Percentiles rank a stretch among this genome's conserved stretches.
Conservation (phyloP, 805 yeast genomes). For the Ogataea nonfermentans region DNA sequence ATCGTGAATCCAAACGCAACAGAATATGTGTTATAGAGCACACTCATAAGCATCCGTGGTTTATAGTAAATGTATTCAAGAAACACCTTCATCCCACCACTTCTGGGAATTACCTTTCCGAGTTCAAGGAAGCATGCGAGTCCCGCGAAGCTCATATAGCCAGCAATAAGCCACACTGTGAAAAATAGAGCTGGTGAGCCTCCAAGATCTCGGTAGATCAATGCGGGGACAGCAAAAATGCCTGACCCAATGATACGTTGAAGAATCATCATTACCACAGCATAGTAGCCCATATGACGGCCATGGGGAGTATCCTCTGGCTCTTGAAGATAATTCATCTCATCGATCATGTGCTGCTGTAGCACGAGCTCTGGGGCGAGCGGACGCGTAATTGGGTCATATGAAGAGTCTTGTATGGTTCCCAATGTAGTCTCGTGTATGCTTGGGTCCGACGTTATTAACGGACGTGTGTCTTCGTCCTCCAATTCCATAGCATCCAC, state of each 20-base stretch:
- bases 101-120: slow-evolving; percentile 68
- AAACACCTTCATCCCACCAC: slow-evolving; percentile 76
- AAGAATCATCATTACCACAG: slow-evolving; percentile 62
- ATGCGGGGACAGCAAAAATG: slow-evolving; percentile 69
- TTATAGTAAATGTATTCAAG: slow-evolving; percentile 62
- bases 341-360: slow-evolving; percentile 19
- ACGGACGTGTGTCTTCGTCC: background rate
- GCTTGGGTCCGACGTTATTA: background rate
- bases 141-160: slow-evolving; percentile 63
- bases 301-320: slow-evolving; percentile 67
- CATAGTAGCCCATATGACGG: slow-evolving; percentile 66
- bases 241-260: slow-evolving; percentile 78
- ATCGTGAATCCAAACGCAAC: slow-evolving; percentile 51
- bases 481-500: slow-evolving; percentile 2
- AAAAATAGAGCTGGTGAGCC: slow-evolving; percentile 63
- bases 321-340: slow-evolving; percentile 27
- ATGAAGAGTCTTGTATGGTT: background rate
- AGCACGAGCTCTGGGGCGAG: slow-evolving; percentile 12
- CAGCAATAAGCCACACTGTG: slow-evolving; percentile 61
- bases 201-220: slow-evolving; percentile 65
- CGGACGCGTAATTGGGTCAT: slow-evolving; percentile 1
- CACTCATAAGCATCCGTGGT: slow-evolving; percentile 55
- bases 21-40: slow-evolving; percentile 45
- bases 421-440: background rate
- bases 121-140: slow-evolving; percentile 64